Conservation (phyloP, 2,329 filamentous ascomycete species). For the Botrytis galanthina region DNA sequence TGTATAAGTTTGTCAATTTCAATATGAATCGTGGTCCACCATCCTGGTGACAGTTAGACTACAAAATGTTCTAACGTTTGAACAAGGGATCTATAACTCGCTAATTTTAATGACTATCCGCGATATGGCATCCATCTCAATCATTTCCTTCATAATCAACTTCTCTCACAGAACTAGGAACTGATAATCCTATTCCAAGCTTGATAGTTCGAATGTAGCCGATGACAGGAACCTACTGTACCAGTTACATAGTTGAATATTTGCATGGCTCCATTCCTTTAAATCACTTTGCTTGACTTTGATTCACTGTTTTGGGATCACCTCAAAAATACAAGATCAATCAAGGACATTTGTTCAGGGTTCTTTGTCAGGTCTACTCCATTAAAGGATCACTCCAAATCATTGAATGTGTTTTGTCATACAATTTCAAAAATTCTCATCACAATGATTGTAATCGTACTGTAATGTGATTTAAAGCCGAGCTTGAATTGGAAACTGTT, state of each 20-base stretch:
- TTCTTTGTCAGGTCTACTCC: background rate
- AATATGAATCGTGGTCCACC: background rate
- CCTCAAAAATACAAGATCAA: background rate
- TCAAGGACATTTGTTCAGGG: background rate
- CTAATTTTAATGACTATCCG: too few relatives aligned
- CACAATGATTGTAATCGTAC: background rate
- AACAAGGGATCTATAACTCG: background rate
- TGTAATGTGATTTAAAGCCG: background rate
- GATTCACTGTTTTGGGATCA: background rate
- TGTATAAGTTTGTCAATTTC: constrained; percentile 1
- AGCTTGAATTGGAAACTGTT: background rate
- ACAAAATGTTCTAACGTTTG: fast-evolving
- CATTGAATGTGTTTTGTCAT: background rate
- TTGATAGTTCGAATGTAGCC: too few relatives aligned
- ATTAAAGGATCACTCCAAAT: background rate
- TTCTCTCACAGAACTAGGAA: too few relatives aligned
- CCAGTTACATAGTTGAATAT: too few relatives aligned
- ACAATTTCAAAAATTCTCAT: background rate
- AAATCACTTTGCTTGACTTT: background rate
- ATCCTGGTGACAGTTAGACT: background rate
- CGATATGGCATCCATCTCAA: too few relatives aligned
- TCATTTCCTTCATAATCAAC: too few relatives aligned
- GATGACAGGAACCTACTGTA: too few relatives aligned
- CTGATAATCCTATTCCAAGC: too few relatives aligned
- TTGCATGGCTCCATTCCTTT: background rate